A percentile compares a stretch with the other conserved stretches of the same genome.
Conservation (phyloP, 2,329 filamentous ascomycete species). For the Penicillium oxalicum region DNA sequence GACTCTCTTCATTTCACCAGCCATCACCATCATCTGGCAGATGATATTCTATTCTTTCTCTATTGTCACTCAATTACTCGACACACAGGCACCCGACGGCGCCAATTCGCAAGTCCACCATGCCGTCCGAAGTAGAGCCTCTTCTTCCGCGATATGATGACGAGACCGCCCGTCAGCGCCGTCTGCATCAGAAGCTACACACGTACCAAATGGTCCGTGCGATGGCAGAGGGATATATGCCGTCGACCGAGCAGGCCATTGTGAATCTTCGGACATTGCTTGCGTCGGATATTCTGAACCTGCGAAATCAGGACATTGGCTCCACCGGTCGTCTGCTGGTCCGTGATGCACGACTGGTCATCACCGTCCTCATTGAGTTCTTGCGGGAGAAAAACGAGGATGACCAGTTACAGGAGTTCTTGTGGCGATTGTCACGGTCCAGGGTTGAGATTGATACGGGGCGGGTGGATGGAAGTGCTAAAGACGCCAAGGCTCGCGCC, state of each 20-base stretch:
- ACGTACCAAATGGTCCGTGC: slow-evolving; percentile 87
- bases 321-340: slow-evolving; percentile 68
- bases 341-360: slow-evolving; percentile 65
- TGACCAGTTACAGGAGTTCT: slow-evolving; percentile 85
- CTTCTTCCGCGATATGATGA: slow-evolving; percentile 70
- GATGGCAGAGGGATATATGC: slow-evolving; percentile 79
- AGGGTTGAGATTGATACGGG: slow-evolving; percentile 61
- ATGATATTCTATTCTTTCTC: neutral
- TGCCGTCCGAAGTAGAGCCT: slow-evolving; percentile 62
- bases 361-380: slow-evolving; percentile 75
- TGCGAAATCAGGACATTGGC: slow-evolving; percentile 68
- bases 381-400: slow-evolving; percentile 72
- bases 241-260: slow-evolving; percentile 78
- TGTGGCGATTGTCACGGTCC: slow-evolving; percentile 78
- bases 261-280: slow-evolving; percentile 73
- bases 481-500: slow-evolving; percentile 59
- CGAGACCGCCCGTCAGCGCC: slow-evolving; percentile 69
- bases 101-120: slow-evolving; percentile 9
- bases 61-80: neutral
- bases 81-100: neutral
- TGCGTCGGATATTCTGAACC: slow-evolving; percentile 70
- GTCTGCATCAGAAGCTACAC: slow-evolving; percentile 83
- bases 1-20: neutral
- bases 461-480: slow-evolving; percentile 56
- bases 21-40: neutral